Base-by-base conservation (phyloP, 169 alveolate species). In the Babesia divergens region DNA sequence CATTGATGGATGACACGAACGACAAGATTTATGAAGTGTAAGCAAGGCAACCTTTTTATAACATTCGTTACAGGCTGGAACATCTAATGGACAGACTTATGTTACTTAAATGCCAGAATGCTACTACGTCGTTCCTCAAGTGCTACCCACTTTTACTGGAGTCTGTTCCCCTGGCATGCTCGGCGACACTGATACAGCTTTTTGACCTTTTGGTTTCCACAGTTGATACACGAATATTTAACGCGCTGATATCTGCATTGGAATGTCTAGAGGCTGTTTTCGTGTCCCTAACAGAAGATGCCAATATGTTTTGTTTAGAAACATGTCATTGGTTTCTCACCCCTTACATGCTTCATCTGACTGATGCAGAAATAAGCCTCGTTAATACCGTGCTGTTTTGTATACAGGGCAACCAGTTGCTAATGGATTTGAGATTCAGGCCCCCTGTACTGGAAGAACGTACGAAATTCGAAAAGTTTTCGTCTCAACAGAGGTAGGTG, bases 101-200 rank as follows among this genome's bases (percentile, higher is more conserved):
- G 29, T 24, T 62, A 14, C 26, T 58, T 31, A 49, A 46, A 18
- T 20, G 47, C 14, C 9, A n/a, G 7, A 65, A 50, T 7, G 26
- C 38, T 1, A 60, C 3, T 13, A 13, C 7, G 5, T 18, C 55
- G 13, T 72, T 47, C 26, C 9, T 72, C 22, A 26, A 28, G 49
- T 26, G 26, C 13, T 72, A 60, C 65, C 35, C 59, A 2, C 46
- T n/a, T 16, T 60, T 20, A 49, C 44, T 72, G 64, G 24, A 59
- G 1, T 16, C 26, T 0, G 58, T 31, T 26, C 75, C 75, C 9
- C 58, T 43, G 74, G 67, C 74, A n/a, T 72, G 75, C 28, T 2
- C 83, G 29, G 65, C 77, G 7, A 72, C 75, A 37, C 59, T 72
- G 65, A 28, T 31, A 7, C 83, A 59, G 37, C 28, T 46, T 14